Evolutionary conservation across 2,329 filamentous ascomycete genomes (phyloP).

Genomic region (Seiridium unicorne): DNA sequence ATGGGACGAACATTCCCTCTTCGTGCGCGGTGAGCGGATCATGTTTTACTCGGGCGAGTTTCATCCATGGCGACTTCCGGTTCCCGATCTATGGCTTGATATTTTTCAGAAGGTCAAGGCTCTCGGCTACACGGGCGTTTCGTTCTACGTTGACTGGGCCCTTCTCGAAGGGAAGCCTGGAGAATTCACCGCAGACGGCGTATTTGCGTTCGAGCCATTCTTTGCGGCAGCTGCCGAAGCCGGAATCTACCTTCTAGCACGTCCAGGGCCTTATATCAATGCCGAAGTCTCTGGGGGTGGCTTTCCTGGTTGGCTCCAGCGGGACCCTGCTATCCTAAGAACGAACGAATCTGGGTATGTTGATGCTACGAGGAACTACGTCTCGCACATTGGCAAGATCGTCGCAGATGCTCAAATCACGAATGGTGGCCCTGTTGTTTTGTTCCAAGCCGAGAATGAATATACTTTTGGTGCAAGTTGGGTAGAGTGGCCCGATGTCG

Average conservation of each 20-base stretch:
- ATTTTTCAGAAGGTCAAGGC: conserved; percentile 82
- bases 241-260: conserved; percentile 72
- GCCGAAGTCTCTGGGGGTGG: conserved; percentile 65
- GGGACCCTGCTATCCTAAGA: conserved; percentile 62
- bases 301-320: conserved; percentile 77
- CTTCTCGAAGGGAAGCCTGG: conserved; percentile 72
- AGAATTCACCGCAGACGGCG: conserved; percentile 66
- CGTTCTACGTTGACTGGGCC: conserved; percentile 79
- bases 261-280: conserved; percentile 75
- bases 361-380: conserved; percentile 61
- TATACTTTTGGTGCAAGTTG: conserved; percentile 55
- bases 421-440: conserved; percentile 75
- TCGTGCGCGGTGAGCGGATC: conserved; percentile 64
- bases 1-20: conserved; percentile 66
- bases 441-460: conserved; percentile 82
- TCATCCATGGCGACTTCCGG: conserved; percentile 55
- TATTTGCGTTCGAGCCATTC: conserved; percentile 72
- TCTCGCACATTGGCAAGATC: conserved; percentile 58
- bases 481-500: conserved; percentile 59
- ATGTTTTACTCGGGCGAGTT: conserved; percentile 68
- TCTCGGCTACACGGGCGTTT: conserved; percentile 75
- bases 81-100: conserved; percentile 58
- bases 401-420: conserved; percentile 79
- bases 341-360: conserved; percentile 63
- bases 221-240: conserved; percentile 72